Percentiles rank a stretch among this genome's conserved stretches.
Evolutionary conservation across 1,139 yeast species (phyloP).

Genomic region (Maudiozyma humilis): DNA sequence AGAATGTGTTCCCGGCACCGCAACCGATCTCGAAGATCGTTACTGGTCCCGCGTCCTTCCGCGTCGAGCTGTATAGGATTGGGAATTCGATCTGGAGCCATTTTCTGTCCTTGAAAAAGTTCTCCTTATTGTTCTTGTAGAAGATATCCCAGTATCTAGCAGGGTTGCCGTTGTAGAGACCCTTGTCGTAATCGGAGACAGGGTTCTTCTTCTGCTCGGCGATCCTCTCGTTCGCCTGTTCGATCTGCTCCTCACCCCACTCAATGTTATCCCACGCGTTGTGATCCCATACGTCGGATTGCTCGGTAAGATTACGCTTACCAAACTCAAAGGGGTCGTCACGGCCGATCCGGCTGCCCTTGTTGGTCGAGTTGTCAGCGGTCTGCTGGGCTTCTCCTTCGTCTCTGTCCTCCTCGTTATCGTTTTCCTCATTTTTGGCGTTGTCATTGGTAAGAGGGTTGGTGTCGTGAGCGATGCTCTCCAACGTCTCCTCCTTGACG

Average conservation of each 20-base stretch:
- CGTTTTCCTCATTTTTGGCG: neutral
- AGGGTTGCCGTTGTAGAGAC: constrained; percentile 71
- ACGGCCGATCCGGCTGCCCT: constrained; percentile 52
- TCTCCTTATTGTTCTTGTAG: constrained; percentile 81
- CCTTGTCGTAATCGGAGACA: constrained; percentile 78
- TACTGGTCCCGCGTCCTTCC: constrained; percentile 56
- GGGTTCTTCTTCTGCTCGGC: constrained; percentile 71
- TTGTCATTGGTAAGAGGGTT: neutral
- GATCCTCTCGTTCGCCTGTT: constrained; percentile 67
- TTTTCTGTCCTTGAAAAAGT: constrained; percentile 90
- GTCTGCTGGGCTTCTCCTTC: constrained; percentile 2
- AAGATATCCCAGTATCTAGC: constrained; percentile 94
- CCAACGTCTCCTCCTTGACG: constrained; percentile 21
- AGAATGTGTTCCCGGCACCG: constrained; percentile 96
- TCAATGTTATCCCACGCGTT: constrained; percentile 98
- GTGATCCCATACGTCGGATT: constrained; percentile 79
- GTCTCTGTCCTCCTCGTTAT: constrained; percentile 7
- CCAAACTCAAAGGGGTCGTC: constrained; percentile 92
- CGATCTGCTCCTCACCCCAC: constrained; percentile 88
- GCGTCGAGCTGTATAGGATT: constrained; percentile 65
- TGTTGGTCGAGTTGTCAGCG: neutral
- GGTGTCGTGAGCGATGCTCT: constrained; percentile 19
- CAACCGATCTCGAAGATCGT: constrained; percentile 90
- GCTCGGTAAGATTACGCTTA: constrained; percentile 63
- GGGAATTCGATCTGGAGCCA: constrained; percentile 97